phyloP scores from a whole-genome alignment of 129 eudicot species.

The Chrysanthemum lavandulifolium region DNA sequence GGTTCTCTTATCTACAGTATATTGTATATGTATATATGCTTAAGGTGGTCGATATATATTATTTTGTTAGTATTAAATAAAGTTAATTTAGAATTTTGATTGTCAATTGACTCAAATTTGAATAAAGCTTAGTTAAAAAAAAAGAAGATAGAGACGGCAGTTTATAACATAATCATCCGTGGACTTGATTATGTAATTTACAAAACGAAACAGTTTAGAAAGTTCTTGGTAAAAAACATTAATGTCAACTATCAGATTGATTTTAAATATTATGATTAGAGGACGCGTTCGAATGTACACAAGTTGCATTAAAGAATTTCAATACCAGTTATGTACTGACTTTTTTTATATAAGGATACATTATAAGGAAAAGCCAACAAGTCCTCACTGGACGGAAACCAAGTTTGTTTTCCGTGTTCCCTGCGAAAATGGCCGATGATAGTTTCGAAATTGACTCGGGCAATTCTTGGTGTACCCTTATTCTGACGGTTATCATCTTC shows the following conservation, averaged over 20 bases:
- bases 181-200: not conserved
- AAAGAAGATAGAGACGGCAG: too few relatives aligned
- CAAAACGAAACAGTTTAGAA: not conserved
- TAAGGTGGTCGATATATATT: too few relatives aligned
- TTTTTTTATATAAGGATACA: not conserved
- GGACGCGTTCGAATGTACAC: constrained; percentile 19
- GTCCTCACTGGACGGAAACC: not conserved
- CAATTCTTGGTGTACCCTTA: constrained; percentile 22
- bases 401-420: not conserved
- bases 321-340: not conserved
- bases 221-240: not conserved
- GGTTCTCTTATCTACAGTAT: too few relatives aligned
- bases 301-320: constrained; percentile 2
- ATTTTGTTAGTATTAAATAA: too few relatives aligned
- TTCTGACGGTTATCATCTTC: constrained; percentile 15
- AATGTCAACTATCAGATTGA: constrained; percentile 11
- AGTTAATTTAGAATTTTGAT: too few relatives aligned
- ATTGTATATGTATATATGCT: too few relatives aligned
- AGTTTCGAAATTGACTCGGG: not conserved
- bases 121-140: too few relatives aligned
- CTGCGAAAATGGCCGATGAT: constrained; percentile 3
- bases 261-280: not conserved
- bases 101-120: too few relatives aligned
- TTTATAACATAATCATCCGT: not conserved
- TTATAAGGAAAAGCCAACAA: too few relatives aligned